These are phyloP conservation scores for Pseudocercospora fuligena DNA, from an alignment of 2,329 filamentous ascomycete species.

Conservation along the genomic window DNA sequence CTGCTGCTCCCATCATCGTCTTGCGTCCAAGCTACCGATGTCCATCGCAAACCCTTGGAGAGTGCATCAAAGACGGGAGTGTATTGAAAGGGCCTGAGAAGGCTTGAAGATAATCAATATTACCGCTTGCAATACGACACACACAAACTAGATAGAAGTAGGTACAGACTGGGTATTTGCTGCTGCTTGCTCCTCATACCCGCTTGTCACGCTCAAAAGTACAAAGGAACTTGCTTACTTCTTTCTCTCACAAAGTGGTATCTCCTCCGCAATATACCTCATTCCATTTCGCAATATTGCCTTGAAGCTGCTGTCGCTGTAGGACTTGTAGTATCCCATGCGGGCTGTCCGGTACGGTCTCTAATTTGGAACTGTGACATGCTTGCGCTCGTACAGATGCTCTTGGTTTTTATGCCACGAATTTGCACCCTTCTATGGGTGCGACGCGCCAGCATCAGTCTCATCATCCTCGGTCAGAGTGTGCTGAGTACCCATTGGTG, in stretches of 20 bases:
- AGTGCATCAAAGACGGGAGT: too few relatives aligned
- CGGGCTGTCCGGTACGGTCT: slow-evolving; percentile 8
- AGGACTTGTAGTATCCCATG: slow-evolving; percentile 11
- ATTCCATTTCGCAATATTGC: slow-evolving; percentile 6
- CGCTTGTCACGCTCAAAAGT: slow-evolving; percentile 23
- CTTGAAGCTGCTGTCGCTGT: slow-evolving; percentile 15
- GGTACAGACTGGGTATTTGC: slow-evolving; percentile 30
- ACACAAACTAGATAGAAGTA: slow-evolving; percentile 26
- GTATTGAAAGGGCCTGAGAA: neutral
- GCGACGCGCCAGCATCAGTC: slow-evolving; percentile 29
- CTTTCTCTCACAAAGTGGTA: slow-evolving; percentile 1
- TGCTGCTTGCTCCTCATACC: slow-evolving; percentile 22
- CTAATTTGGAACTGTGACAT: slow-evolving; percentile 7
- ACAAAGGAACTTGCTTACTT: slow-evolving; percentile 24
- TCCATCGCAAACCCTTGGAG: too few relatives aligned
- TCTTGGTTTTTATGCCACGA: slow-evolving; percentile 1
- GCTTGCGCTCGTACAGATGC: slow-evolving; percentile 3
- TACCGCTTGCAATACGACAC: slow-evolving; percentile 26
- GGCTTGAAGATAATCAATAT: slow-evolving; percentile 17
- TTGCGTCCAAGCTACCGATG: too few relatives aligned
- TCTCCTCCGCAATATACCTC: slow-evolving; percentile 9
- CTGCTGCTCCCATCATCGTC: too few relatives aligned
- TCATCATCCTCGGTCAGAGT: slow-evolving; percentile 30
- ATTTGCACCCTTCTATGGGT: slow-evolving; percentile 22
- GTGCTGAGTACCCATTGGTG: slow-evolving; percentile 28